A percentile compares a stretch with the other conserved stretches of the same genome.
Evolutionary conservation across 768 basidiomycete genomes (phyloP).

Genomic region (Fistulinella prunicolor): DNA sequence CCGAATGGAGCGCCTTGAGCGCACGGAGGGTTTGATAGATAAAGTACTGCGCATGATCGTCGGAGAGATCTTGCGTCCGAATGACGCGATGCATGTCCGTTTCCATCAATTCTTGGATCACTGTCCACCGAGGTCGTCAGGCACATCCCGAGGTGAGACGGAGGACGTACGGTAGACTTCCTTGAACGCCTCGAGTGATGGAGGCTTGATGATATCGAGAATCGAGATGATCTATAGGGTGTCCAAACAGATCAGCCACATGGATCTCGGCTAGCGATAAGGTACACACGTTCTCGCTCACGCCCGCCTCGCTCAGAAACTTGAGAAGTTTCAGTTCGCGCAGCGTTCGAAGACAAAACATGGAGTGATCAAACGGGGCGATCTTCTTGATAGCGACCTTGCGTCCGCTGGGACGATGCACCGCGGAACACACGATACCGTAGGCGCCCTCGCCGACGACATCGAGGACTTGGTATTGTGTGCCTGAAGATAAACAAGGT

Average conservation of each 20-base stretch:
- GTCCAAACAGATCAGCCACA: not conserved
- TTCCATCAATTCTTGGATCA: constrained; percentile 92
- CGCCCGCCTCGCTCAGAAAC: constrained; percentile 82
- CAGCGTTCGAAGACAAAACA: constrained; percentile 91
- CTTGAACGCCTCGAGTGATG: constrained; percentile 77
- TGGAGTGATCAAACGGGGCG: constrained; percentile 91
- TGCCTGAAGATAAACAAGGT: constrained; percentile 42
- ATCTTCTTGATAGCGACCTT: constrained; percentile 98
- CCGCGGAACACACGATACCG: constrained; percentile 92
- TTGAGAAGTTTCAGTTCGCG: constrained; percentile 83
- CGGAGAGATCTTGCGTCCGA: constrained; percentile 89
- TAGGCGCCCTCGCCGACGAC: constrained; percentile 91
- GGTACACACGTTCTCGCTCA: constrained; percentile 74
- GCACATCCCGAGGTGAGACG: not conserved
- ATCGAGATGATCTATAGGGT: constrained; percentile 78
- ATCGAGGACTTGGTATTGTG: constrained; percentile 81
- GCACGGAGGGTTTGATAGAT: constrained; percentile 94
- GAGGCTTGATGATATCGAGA: constrained; percentile 82
- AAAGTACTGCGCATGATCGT: constrained; percentile 94
- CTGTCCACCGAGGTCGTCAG: constrained; percentile 34
- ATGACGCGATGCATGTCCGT: constrained; percentile 98
- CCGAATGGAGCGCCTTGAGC: constrained; percentile 93
- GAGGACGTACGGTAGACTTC: constrained; percentile 69
- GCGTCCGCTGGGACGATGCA: constrained; percentile 81
- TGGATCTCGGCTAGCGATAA: not conserved